These are phyloP conservation scores for Pulveroboletus frians DNA, from an alignment of 768 basidiomycete species.

Conservation along the genomic window DNA sequence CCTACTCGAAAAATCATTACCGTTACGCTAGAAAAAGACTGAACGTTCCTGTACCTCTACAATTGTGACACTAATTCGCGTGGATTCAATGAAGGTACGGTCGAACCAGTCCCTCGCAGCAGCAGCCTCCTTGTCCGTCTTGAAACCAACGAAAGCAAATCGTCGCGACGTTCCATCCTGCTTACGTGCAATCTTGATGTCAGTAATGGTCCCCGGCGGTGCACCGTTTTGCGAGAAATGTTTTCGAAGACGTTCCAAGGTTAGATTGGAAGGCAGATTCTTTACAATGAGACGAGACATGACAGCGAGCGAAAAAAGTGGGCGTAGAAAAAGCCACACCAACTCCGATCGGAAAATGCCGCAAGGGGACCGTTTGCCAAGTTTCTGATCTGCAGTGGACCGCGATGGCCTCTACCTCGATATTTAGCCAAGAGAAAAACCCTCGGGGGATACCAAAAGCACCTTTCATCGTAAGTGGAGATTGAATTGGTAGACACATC, in stretches of 20 bases:
- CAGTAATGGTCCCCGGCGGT: conserved; percentile 73
- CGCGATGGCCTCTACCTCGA: conserved; percentile 23
- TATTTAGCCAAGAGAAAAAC: conserved; percentile 54
- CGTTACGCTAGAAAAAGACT: not conserved
- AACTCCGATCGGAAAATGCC: conserved; percentile 28
- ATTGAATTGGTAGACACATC: not conserved
- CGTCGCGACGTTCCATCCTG: conserved; percentile 74
- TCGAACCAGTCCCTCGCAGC: conserved; percentile 81
- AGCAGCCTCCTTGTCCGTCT: conserved; percentile 67
- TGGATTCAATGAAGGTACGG: conserved; percentile 75
- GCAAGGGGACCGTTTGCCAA: not conserved
- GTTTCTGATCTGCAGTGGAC: not conserved
- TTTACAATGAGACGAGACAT: conserved; percentile 87
- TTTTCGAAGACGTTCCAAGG: conserved; percentile 55
- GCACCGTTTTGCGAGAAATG: conserved; percentile 62
- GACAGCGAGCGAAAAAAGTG: not conserved
- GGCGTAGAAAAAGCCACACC: not conserved
- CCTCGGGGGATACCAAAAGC: conserved; percentile 93
- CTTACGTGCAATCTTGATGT: conserved; percentile 76
- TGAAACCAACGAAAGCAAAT: conserved; percentile 93
- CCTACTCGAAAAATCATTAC: conserved; percentile 39
- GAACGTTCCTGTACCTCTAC: conserved; percentile 52
- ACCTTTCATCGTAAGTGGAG: conserved; percentile 79
- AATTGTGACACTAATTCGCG: conserved; percentile 67
- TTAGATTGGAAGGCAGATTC: conserved; percentile 68